A percentile compares a stretch with the other conserved stretches of the same genome.
These are phyloP conservation scores for Hanseniaspora hatyaiensis DNA, from an alignment of 805 yeast species.

Conservation along the genomic window DNA sequence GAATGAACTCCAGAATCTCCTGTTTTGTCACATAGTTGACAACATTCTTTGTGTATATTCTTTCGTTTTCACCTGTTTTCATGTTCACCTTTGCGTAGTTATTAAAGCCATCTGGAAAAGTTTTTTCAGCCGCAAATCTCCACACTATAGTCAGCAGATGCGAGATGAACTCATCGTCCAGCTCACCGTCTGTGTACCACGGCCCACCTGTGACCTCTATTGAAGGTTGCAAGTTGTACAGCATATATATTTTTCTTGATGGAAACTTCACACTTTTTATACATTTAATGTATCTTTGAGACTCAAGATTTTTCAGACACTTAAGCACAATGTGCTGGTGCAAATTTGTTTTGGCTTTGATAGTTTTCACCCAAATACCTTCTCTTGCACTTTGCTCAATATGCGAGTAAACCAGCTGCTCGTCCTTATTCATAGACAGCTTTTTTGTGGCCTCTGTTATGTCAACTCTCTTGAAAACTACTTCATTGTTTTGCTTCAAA, in stretches of 20 bases:
- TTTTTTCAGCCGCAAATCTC: constrained; percentile 66
- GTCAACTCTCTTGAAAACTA: constrained; percentile 65
- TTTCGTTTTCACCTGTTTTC: constrained; percentile 17
- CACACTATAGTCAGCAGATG: constrained; percentile 73
- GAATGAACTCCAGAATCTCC: constrained; percentile 64
- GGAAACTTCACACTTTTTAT: constrained; percentile 88
- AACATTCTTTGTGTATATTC: constrained; percentile 43
- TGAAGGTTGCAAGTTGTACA: constrained; percentile 84
- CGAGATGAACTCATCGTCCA: constrained; percentile 87
- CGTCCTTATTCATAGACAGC: constrained; percentile 71
- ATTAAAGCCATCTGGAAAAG: constrained; percentile 62
- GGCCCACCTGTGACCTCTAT: constrained; percentile 97
- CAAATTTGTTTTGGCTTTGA: constrained; percentile 74
- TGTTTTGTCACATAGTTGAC: constrained; percentile 58
- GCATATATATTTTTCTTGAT: constrained; percentile 90
- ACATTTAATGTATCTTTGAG: constrained; percentile 71
- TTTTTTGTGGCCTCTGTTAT: constrained; percentile 65
- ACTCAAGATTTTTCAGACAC: constrained; percentile 68
- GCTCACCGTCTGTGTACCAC: constrained; percentile 93
- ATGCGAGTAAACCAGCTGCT: constrained; percentile 78
- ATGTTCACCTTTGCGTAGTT: constrained; percentile 23
- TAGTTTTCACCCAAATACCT: constrained; percentile 91
- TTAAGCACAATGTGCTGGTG: constrained; percentile 85
- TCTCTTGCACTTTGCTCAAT: constrained; percentile 89
- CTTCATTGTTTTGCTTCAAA: constrained; percentile 52